A percentile compares a stretch with the other conserved stretches of the same genome.
These are phyloP conservation scores for Xylaria acuta DNA, from an alignment of 495 filamentous ascomycete species.

Conservation along the genomic window DNA sequence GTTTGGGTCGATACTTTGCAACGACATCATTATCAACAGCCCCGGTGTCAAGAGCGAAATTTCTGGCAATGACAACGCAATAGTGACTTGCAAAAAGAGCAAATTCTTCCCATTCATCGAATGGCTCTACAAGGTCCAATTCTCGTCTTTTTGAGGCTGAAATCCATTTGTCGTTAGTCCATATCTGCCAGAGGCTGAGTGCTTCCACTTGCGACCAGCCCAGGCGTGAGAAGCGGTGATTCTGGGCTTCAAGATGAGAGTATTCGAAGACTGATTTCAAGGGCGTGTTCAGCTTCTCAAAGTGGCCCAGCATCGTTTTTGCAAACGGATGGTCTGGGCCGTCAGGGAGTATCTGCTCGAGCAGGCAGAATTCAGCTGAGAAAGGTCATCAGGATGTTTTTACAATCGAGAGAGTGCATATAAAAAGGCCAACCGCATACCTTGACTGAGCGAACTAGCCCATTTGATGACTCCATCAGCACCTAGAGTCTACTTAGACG, in stretches of 20 bases:
- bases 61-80: constrained; percentile 73
- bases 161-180: constrained; percentile 71
- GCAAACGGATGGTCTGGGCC: constrained; percentile 83
- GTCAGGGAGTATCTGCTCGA: constrained; percentile 86
- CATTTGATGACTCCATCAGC: constrained; percentile 76
- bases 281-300: constrained; percentile 78
- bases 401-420: constrained; percentile 3
- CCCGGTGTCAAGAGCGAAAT: neutral
- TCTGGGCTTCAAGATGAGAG: constrained; percentile 67
- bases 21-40: neutral
- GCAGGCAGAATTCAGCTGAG: constrained; percentile 73
- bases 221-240: constrained; percentile 64
- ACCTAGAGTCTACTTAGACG: constrained; percentile 50
- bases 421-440: constrained; percentile 45
- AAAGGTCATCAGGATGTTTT: constrained; percentile 28
- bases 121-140: constrained; percentile 76
- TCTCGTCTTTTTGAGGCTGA: constrained; percentile 56
- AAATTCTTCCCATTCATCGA: constrained; percentile 97
- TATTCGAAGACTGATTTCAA: constrained; percentile 75
- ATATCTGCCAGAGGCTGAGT: constrained; percentile 78
- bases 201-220: constrained; percentile 69
- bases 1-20: neutral
- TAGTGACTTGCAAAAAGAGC: constrained; percentile 86
- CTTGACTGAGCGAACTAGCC: constrained; percentile 68
- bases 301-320: constrained; percentile 84